phyloP scores from a whole-genome alignment of 2,329 filamentous ascomycete species.

The Byssothecium circinans region DNA sequence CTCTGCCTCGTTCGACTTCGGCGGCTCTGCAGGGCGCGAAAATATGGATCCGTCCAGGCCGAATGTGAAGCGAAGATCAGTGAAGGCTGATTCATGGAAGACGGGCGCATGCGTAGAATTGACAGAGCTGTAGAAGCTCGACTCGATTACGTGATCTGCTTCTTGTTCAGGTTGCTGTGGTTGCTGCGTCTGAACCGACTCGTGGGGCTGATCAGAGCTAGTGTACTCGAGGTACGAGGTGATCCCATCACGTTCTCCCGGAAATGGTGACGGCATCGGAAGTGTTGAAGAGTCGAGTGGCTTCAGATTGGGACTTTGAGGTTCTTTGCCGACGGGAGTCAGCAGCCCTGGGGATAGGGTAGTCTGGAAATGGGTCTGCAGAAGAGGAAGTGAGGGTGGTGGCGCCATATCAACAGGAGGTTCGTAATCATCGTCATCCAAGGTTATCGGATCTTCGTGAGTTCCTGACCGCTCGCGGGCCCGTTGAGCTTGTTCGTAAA shows the following conservation, averaged over 20 bases:
- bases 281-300: slow-evolving; percentile 40
- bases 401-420: slow-evolving; percentile 35
- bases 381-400: slow-evolving; percentile 30
- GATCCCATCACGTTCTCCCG: slow-evolving; percentile 28
- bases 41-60: slow-evolving; percentile 36
- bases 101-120: slow-evolving; percentile 25
- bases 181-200: not conserved
- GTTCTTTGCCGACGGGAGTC: slow-evolving; percentile 37
- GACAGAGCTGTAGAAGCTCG: slow-evolving; percentile 39
- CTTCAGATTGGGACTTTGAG: slow-evolving; percentile 37
- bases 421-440: slow-evolving; percentile 3
- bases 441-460: not conserved
- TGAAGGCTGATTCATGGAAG: slow-evolving; percentile 40
- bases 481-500: not conserved
- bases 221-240: slow-evolving; percentile 34
- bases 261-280: slow-evolving; percentile 44
- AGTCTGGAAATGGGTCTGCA: slow-evolving; percentile 24
- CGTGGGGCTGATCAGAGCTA: slow-evolving; percentile 3
- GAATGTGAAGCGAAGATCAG: slow-evolving; percentile 41
- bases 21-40: slow-evolving; percentile 16
- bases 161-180: slow-evolving; percentile 16
- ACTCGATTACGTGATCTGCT: slow-evolving; percentile 22
- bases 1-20: not conserved
- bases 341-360: slow-evolving; percentile 17
- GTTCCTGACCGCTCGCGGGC: slow-evolving; percentile 6